Base-by-base conservation (phyloP, 73 alveolate genomes). In the Paramecium primaurelia region DNA sequence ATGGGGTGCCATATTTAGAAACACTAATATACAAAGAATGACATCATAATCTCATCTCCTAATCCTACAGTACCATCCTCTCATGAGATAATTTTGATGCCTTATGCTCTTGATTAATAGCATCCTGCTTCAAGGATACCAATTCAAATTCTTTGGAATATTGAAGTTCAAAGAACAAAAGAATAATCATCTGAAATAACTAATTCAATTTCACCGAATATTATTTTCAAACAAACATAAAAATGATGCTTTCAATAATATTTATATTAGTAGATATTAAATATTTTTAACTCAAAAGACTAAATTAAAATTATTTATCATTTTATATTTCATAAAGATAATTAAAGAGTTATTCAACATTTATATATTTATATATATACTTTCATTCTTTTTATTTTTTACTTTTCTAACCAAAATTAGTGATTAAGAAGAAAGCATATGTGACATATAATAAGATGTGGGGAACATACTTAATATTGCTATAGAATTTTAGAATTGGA, bases 381-480 rank as follows among this genome's bases (percentile, higher is more conserved):
- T 32, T 73, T 73, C 87, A 73, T 38, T 73, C 37, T 68, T 60
- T 36, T 64, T 60, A 37, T 87, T 87, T 60, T 9, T 87, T 45
- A 18, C 71, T 87, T 32, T 87, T 87, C 71, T 87, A 64, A 59
- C 93, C 93, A 22, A 73, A 87, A 47, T 73, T 73, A 25, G 93
- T 87, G 58, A 73, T 37, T 36, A 87, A 36, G 18, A 42, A 64
- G 60, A 87, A 87, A 36, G 88, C 87, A 38, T 44, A 58, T 26
- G 51, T 40, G 6, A 10, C 93, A 59, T 49, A 64, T 20, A 87
- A 26, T 11, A 87, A 58, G 16, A 87, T 60, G 7, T 64, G 38
- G 8, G 47, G 60, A n/a, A 73, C 34, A 14, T 73, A 73, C 14
- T 34, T 36, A 38, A 73, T 37, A 44, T 71, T 42, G 25, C 58